Evolutionary conservation across 768 basidiomycete genomes (phyloP).

Genomic region (Calocybe indica): DNA sequence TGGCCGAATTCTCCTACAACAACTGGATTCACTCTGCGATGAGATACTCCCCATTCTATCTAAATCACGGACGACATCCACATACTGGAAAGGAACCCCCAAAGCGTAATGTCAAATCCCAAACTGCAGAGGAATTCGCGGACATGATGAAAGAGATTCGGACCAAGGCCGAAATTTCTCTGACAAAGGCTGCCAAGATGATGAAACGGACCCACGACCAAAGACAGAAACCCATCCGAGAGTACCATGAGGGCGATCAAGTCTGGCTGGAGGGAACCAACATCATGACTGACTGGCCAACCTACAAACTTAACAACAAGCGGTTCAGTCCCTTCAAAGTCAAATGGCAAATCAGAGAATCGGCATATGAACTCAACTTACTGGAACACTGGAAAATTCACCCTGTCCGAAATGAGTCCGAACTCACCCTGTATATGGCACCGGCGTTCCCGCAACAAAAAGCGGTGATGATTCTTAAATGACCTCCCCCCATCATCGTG

Average conservation of each 20-base stretch:
- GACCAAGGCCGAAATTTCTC: slow-evolving; percentile 8
- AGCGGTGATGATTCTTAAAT: no score
- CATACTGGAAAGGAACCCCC: slow-evolving; percentile 9
- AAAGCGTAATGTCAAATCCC: slow-evolving; percentile 7
- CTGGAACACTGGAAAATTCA: no score
- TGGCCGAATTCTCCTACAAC: slow-evolving; percentile 27
- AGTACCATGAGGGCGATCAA: slow-evolving; percentile 11
- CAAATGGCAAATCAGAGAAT: background rate
- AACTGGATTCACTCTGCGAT: slow-evolving; percentile 18
- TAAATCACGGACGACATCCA: slow-evolving; percentile 22
- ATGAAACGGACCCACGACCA: slow-evolving; percentile 14
- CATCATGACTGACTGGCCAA: slow-evolving; percentile 11
- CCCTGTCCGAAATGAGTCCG: no score
- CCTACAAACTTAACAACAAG: background rate
- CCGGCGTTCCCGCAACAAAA: no score
- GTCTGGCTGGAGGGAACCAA: slow-evolving; percentile 16
- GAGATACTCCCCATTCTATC: slow-evolving; percentile 22
- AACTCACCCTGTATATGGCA: no score
- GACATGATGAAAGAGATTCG: slow-evolving; percentile 13
- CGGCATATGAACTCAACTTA: background rate
- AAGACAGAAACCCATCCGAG: background rate
- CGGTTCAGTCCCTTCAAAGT: slow-evolving; percentile 21
- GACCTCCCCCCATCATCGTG: no score
- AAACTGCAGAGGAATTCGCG: slow-evolving; percentile 13
- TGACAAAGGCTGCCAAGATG: slow-evolving; percentile 12